phyloP scores from a whole-genome alignment of 2,329 filamentous ascomycete genomes.

The Ceratocystis harringtonii region DNA sequence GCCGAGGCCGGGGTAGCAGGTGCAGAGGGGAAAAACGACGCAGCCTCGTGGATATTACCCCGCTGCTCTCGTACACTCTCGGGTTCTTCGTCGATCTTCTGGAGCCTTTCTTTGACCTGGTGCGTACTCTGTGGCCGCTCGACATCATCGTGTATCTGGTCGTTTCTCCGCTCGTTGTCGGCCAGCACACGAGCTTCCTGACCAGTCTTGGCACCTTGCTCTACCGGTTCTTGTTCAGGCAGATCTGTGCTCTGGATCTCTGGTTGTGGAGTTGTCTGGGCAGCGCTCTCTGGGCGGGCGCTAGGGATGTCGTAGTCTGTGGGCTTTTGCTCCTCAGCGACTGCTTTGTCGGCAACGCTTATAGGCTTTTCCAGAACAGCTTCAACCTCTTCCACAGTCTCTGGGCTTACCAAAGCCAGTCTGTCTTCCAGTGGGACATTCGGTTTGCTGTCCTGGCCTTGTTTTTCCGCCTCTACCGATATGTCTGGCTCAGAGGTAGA shows the following conservation, averaged over 20 bases:
- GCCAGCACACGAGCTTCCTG: not conserved
- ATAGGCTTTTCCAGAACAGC: not conserved
- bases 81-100: slow-evolving; percentile 16
- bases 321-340: not conserved
- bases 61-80: not conserved
- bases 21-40: not conserved
- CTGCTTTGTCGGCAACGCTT: not conserved
- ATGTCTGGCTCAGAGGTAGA: slow-evolving; percentile 3
- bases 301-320: not conserved
- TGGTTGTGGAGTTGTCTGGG: not conserved
- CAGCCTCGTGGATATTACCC: not conserved
- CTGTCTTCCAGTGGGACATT: not conserved
- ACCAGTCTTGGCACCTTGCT: not conserved
- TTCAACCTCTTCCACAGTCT: not conserved
- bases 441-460: not conserved
- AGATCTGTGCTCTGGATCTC: not conserved
- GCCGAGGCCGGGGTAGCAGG: not conserved
- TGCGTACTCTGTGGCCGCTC: slow-evolving; percentile 7
- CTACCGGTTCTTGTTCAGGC: not conserved
- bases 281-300: not conserved
- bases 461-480: not conserved
- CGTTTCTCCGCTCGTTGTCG: slow-evolving; percentile 7
- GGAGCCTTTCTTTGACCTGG: slow-evolving; percentile 11
- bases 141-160: slow-evolving; percentile 9
- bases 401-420: not conserved